A percentile compares a stretch with the other conserved stretches of the same genome.
phyloP scores from a whole-genome alignment of 1,139 yeast species.

The Hyphopichia burtonii region DNA sequence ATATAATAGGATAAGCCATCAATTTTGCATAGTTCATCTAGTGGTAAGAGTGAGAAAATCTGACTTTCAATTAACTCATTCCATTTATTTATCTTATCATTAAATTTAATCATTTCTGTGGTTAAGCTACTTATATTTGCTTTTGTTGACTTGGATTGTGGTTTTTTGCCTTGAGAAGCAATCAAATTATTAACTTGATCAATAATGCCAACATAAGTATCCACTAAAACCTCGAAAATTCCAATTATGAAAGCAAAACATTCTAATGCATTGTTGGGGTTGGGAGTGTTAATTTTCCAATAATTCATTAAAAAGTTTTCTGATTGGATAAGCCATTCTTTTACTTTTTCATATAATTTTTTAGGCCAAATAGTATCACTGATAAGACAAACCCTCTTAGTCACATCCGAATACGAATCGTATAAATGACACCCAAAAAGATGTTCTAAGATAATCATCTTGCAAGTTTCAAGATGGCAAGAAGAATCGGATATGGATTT shows the following conservation, averaged over 20 bases:
- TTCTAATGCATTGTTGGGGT: neutral
- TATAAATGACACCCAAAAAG: conserved; percentile 26
- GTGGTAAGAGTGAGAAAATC: neutral
- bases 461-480: conserved; percentile 45
- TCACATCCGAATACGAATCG: neutral
- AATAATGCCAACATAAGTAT: conserved; percentile 39
- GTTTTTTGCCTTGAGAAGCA: conserved; percentile 17
- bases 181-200: conserved; percentile 19
- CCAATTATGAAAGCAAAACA: conserved; percentile 21
- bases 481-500: conserved; percentile 28
- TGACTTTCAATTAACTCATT: conserved; percentile 16
- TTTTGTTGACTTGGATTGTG: conserved; percentile 20
- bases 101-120: conserved; percentile 36
- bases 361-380: conserved; percentile 27
- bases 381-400: conserved; percentile 14
- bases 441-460: conserved; percentile 41
- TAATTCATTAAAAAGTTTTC: conserved; percentile 19
- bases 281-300: conserved; percentile 5
- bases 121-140: conserved; percentile 27
- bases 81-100: conserved; percentile 44
- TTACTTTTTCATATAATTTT: conserved; percentile 20
- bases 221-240: conserved; percentile 58
- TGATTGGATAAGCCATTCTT: conserved; percentile 35
- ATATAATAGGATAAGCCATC: neutral
- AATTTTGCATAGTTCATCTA: neutral